Conservation (phyloP, 192 early-diverging fungal genomes). For the Paraglomus occultum region DNA sequence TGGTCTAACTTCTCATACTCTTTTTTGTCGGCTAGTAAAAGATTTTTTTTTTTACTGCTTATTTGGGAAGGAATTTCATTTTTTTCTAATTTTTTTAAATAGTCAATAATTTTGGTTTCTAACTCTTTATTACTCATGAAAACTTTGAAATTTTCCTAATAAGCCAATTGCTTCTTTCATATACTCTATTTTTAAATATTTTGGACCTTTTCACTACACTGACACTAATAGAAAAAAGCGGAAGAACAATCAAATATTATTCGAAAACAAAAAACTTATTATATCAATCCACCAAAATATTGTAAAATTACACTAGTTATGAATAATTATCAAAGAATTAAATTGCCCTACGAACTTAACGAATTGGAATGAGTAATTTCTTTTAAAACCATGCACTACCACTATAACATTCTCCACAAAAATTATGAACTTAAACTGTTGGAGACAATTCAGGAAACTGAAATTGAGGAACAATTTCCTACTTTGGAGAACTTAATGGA, state of each 20-base stretch:
- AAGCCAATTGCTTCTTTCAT: too few relatives aligned
- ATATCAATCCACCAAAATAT: too few relatives aligned
- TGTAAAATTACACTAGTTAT: too few relatives aligned
- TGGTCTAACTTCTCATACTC: neutral
- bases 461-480: slow-evolving; percentile 3
- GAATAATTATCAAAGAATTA: slow-evolving; percentile 16
- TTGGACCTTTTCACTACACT: too few relatives aligned
- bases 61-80: neutral
- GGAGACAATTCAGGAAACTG: neutral
- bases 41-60: slow-evolving; percentile 9
- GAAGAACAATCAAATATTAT: too few relatives aligned
- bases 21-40: neutral
- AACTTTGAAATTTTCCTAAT: too few relatives aligned
- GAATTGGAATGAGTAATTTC: slow-evolving; percentile 10
- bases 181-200: too few relatives aligned
- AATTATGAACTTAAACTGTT: slow-evolving; percentile 10
- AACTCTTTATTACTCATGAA: slow-evolving; percentile 9
- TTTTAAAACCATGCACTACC: slow-evolving; percentile 4
- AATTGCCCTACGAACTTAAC: slow-evolving; percentile 14
- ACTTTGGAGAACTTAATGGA: slow-evolving; percentile 11
- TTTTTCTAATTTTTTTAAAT: slow-evolving; percentile 20
- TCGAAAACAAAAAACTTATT: too few relatives aligned
- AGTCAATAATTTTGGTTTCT: slow-evolving; percentile 3
- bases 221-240: too few relatives aligned
- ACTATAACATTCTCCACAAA: slow-evolving; percentile 9